Percentiles rank a stretch among this genome's conserved stretches.
These are phyloP conservation scores for Boletus barrowsii DNA, from an alignment of 768 basidiomycete species.

Conservation along the genomic window DNA sequence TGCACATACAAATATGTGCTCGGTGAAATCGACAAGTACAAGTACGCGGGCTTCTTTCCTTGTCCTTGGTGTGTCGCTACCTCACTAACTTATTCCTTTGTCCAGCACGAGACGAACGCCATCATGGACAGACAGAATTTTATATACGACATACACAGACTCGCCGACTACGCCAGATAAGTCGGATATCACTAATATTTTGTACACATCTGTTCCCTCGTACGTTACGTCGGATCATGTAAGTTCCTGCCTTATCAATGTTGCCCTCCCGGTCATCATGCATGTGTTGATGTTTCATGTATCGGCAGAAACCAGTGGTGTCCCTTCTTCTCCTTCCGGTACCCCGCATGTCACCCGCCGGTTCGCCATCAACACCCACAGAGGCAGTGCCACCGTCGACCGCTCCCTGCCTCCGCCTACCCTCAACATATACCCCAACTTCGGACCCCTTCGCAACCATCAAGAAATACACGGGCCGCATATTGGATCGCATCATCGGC, in stretches of 20 bases:
- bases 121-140: constrained; percentile 90
- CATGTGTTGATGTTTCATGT: neutral
- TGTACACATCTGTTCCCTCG: constrained; percentile 79
- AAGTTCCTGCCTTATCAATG: constrained; percentile 25
- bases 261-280: neutral
- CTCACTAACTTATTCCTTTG: neutral
- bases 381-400: constrained; percentile 22
- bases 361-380: constrained; percentile 12
- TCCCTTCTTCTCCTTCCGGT: constrained; percentile 64
- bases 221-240: constrained; percentile 92
- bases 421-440: constrained; percentile 45
- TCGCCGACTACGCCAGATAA: constrained; percentile 47
- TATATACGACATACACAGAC: constrained; percentile 78
- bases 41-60: constrained; percentile 39
- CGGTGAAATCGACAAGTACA: constrained; percentile 81
- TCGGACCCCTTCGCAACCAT: constrained; percentile 51
- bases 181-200: constrained; percentile 57
- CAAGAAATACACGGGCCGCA: constrained; percentile 65
- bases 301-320: constrained; percentile 78
- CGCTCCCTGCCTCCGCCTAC: constrained; percentile 48
- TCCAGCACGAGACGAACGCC: constrained; percentile 68
- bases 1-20: constrained; percentile 87
- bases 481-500: constrained; percentile 73
- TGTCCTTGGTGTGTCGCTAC: neutral
- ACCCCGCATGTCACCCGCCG: constrained; percentile 24